These are phyloP conservation scores for Penicillium thymicola DNA, from an alignment of 2,329 filamentous ascomycete species.

Conservation along the genomic window DNA sequence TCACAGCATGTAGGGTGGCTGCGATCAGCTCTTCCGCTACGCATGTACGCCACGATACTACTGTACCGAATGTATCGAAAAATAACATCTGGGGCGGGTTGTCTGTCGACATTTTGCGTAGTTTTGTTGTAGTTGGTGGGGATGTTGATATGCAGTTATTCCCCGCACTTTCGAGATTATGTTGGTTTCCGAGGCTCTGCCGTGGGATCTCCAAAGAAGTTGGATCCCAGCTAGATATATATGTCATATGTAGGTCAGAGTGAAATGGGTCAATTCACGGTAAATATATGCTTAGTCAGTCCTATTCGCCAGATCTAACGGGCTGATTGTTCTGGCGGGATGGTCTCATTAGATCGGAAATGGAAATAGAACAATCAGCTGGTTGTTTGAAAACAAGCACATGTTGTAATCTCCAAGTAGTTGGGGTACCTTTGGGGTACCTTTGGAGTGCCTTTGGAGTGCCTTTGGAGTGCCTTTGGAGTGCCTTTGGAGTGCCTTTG, in stretches of 20 bases:
- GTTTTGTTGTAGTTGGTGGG: background rate
- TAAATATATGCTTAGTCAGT: conserved; percentile 2
- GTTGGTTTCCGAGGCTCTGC: background rate
- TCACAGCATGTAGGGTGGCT: conserved; percentile 50
- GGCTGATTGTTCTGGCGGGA: conserved; percentile 9
- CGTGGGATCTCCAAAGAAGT: background rate
- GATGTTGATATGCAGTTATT: background rate
- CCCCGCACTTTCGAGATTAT: background rate
- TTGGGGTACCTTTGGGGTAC: no score
- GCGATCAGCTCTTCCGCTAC: conserved; percentile 59
- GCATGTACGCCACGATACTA: conserved; percentile 72
- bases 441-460: no score
- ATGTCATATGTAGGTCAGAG: background rate
- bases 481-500: no score
- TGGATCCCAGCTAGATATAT: background rate
- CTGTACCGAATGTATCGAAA: conserved; percentile 52
- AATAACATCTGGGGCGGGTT: conserved; percentile 28
- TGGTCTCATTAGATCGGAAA: conserved; percentile 2
- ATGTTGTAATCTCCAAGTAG: no score
- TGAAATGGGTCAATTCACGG: background rate
- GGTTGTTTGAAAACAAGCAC: no score
- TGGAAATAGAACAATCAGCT: background rate
- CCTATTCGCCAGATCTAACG: conserved; percentile 2
- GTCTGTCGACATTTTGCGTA: conserved; percentile 21
- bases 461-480: no score